Evolutionary conservation across 2,329 filamentous ascomycete genomes (phyloP).

Genomic region (Penicillium sp.): DNA sequence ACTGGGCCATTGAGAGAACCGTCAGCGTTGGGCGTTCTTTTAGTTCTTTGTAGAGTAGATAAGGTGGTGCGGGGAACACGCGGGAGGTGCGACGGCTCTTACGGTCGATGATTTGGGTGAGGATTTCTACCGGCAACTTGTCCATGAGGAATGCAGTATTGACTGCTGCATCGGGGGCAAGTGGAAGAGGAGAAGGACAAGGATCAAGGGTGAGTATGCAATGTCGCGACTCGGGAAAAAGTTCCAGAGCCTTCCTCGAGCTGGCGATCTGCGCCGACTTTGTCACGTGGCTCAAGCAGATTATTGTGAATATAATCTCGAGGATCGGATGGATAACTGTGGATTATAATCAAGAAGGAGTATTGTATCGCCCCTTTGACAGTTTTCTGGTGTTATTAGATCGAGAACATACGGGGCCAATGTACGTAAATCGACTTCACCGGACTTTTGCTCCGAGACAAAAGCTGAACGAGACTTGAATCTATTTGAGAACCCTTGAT

Average conservation of each 20-base stretch:
- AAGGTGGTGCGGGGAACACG: conserved; percentile 24
- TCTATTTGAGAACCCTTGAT: not conserved
- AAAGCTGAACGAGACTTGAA: not conserved
- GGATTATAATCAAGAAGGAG: too few relatives aligned
- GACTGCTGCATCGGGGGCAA: conserved; percentile 31
- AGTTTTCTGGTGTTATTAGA: not conserved
- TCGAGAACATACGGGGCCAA: not conserved
- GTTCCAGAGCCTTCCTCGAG: conserved; percentile 15
- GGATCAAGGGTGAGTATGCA: conserved; percentile 11
- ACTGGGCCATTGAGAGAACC: conserved; percentile 45
- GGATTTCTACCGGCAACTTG: conserved; percentile 64
- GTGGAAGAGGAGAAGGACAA: conserved; percentile 2
- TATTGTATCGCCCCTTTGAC: not conserved
- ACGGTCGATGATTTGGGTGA: conserved; percentile 66
- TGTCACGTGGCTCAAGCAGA: conserved; percentile 24
- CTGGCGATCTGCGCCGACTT: conserved; percentile 24
- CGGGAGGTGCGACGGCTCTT: conserved; percentile 39
- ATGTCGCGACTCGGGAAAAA: conserved; percentile 15
- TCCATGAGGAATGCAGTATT: conserved; percentile 45
- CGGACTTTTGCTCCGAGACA: not conserved
- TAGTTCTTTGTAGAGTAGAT: conserved; percentile 2
- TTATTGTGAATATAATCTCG: not conserved
- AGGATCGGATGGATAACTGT: not conserved
- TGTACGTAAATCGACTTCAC: not conserved
- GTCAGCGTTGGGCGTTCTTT: conserved; percentile 25